Evolutionary conservation across 140 eudicot species (phyloP).

Genomic region (Cichorium intybus): DNA sequence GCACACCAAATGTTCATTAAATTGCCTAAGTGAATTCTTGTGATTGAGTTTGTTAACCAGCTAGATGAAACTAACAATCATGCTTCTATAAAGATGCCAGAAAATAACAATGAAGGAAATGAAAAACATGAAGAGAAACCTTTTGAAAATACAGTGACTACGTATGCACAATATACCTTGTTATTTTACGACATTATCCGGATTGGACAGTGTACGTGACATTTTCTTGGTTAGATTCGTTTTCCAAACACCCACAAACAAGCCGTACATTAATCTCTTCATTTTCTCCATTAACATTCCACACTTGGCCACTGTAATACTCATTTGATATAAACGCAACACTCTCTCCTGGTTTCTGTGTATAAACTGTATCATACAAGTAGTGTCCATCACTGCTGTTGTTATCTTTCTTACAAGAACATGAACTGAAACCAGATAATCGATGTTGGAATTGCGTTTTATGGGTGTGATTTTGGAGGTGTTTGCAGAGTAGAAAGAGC

Average conservation of each 20-base stretch:
- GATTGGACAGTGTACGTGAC: constrained; percentile 57
- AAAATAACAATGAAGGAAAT: too few species aligned
- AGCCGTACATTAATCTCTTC: constrained; percentile 40
- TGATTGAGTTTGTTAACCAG: too few species aligned
- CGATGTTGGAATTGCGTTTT: constrained; percentile 28
- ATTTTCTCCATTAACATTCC: constrained; percentile 33
- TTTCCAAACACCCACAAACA: constrained; percentile 54
- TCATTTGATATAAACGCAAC: constrained; percentile 32
- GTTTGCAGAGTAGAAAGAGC: constrained; percentile 46
- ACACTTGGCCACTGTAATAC: constrained; percentile 53
- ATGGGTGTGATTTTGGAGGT: constrained; percentile 45
- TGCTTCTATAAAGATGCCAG: too few species aligned
- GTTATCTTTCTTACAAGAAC: constrained; percentile 46
- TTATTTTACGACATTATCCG: background rate
- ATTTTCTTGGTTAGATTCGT: constrained; percentile 29
- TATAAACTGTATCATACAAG: constrained; percentile 43
- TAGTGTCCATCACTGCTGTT: constrained; percentile 33
- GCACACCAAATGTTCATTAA: too few species aligned
- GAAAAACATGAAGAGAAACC: too few species aligned
- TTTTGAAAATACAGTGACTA: too few species aligned
- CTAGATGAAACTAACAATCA: too few species aligned
- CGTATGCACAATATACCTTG: background rate
- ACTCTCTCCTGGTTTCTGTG: constrained; percentile 33
- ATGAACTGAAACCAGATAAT: constrained; percentile 48
- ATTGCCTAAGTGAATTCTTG: too few species aligned